Conservation (phyloP, 2,329 filamentous ascomycete species). For the Fusarium sp. region DNA sequence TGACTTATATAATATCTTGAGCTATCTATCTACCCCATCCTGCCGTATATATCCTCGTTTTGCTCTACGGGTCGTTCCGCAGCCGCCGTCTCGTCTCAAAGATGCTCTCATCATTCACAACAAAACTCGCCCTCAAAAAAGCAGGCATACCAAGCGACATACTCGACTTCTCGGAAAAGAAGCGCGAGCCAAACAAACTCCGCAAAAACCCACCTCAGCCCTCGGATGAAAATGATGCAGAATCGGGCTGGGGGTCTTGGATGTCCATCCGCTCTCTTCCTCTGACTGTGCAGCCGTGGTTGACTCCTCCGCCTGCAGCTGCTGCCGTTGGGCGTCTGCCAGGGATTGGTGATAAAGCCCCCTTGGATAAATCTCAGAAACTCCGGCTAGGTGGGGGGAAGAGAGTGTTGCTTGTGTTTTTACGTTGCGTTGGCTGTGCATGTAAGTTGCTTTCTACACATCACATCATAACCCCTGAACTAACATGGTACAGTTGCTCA, state of each 20-base stretch:
- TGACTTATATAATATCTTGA: background rate
- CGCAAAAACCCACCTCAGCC: conserved; percentile 51
- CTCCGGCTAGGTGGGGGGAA: conserved; percentile 60
- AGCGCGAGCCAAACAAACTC: conserved; percentile 52
- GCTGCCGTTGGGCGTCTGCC: conserved; percentile 62
- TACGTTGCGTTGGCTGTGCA: conserved; percentile 68
- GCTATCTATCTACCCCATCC: background rate
- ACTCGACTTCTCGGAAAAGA: conserved; percentile 55
- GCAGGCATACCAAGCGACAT: conserved; percentile 66
- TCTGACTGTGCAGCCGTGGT: conserved; percentile 67
- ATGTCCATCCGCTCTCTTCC: conserved; percentile 65
- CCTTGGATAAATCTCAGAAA: conserved; percentile 61
- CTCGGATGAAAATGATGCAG: conserved; percentile 48
- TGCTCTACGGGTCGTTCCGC: background rate
- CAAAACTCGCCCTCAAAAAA: conserved; percentile 71
- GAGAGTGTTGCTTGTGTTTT: conserved; percentile 63
- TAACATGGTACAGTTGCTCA: conserved; percentile 61
- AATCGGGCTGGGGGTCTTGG: conserved; percentile 60
- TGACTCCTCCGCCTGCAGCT: conserved; percentile 65
- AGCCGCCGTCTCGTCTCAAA: conserved; percentile 21
- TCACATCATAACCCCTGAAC: background rate
- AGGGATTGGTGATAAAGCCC: conserved; percentile 62
- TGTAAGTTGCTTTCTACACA: conserved; percentile 56
- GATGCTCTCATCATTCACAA: conserved; percentile 69
- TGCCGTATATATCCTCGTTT: background rate